Percentiles rank a stretch among this genome's conserved stretches.
Evolutionary conservation across 2,329 filamentous ascomycete genomes (phyloP).

Genomic region (Raffaelea arxii): DNA sequence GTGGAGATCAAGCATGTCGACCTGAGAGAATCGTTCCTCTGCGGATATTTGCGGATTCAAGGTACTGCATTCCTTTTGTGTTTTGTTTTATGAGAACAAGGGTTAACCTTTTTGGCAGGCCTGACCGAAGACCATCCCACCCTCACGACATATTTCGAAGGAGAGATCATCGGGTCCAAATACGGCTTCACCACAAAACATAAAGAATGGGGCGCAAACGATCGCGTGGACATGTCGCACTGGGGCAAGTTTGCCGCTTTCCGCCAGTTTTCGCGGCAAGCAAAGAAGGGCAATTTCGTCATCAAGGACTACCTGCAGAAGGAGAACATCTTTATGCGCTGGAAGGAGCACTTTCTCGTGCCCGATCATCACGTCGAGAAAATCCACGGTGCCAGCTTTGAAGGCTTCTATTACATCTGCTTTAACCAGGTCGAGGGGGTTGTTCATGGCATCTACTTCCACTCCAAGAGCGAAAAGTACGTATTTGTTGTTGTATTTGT

Average conservation of each 20-base stretch:
- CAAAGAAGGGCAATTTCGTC: constrained; percentile 44
- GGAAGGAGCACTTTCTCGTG: constrained; percentile 97
- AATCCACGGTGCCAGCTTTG: constrained; percentile 90
- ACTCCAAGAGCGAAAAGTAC: constrained; percentile 95
- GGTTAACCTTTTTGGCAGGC: constrained; percentile 38
- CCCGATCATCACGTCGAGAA: constrained; percentile 87
- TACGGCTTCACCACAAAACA: constrained; percentile 91
- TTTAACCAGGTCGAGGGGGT: constrained; percentile 86
- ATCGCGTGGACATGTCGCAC: constrained; percentile 85
- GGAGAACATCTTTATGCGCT: constrained; percentile 95
- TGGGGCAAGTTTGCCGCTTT: constrained; percentile 89
- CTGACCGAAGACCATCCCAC: constrained; percentile 93
- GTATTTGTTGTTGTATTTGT: constrained; percentile 23
- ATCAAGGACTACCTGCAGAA: constrained; percentile 65
- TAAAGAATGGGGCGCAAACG: constrained; percentile 80
- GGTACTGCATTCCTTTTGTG: too few relatives aligned
- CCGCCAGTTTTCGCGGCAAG: constrained; percentile 57
- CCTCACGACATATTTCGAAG: constrained; percentile 96
- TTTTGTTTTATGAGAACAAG: background rate
- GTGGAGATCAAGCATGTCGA: constrained; percentile 97
- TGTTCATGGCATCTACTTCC: constrained; percentile 93
- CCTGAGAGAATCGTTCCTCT: constrained; percentile 86
- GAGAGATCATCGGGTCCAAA: constrained; percentile 92
- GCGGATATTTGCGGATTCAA: constrained; percentile 92
- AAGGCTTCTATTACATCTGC: constrained; percentile 98